phyloP scores from a whole-genome alignment of 1,284 basidiomycete genomes.

The Athelia sp. region DNA sequence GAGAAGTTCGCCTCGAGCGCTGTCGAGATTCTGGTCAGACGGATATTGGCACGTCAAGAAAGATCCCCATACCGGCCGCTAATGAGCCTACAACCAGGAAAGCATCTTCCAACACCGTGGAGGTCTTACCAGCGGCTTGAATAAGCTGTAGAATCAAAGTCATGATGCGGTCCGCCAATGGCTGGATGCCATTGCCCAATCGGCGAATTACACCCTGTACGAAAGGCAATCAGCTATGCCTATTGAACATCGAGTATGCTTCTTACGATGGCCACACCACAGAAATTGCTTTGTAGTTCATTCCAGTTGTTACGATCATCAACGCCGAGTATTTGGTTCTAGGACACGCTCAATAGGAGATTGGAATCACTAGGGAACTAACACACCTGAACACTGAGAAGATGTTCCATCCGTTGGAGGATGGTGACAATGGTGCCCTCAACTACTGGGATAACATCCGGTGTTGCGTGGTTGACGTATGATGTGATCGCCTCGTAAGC shows the following conservation, averaged over 20 bases:
- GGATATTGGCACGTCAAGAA: neutral
- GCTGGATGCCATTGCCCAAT: conserved; percentile 79
- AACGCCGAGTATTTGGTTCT: conserved; percentile 92
- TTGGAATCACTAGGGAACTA: neutral
- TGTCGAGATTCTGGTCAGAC: conserved; percentile 11
- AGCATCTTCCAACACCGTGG: conserved; percentile 95
- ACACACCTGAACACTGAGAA: conserved; percentile 74
- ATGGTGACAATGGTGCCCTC: conserved; percentile 82
- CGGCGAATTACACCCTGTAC: conserved; percentile 81
- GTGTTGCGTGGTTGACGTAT: conserved; percentile 77
- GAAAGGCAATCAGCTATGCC: conserved; percentile 5
- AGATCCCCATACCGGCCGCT: conserved; percentile 49
- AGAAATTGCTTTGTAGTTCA: conserved; percentile 95
- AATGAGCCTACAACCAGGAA: conserved; percentile 94
- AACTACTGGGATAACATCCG: conserved; percentile 79
- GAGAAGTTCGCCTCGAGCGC: conserved; percentile 85
- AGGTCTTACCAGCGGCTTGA: conserved; percentile 84
- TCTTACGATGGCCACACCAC: conserved; percentile 83
- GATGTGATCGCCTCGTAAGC: conserved; percentile 95
- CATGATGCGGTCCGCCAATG: conserved; percentile 94
- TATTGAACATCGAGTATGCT: neutral
- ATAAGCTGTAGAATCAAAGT: conserved; percentile 86
- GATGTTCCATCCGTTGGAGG: conserved; percentile 84
- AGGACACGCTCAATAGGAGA: conserved; percentile 6
- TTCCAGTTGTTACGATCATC: conserved; percentile 99